phyloP scores from a whole-genome alignment of 2,329 filamentous ascomycete species.

The Paecilomyces sp. region DNA sequence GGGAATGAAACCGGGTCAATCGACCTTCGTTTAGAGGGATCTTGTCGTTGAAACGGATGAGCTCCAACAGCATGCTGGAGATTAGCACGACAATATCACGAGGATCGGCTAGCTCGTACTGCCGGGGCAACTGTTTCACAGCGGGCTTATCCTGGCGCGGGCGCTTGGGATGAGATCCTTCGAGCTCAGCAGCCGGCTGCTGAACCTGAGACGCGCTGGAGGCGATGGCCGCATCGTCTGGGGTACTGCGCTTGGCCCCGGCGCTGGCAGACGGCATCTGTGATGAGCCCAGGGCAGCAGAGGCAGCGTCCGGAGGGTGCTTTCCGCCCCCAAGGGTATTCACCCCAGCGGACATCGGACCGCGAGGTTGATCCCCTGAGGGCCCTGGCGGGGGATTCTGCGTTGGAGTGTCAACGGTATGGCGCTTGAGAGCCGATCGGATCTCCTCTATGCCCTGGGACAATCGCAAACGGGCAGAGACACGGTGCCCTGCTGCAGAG shows the following conservation, averaged over 20 bases:
- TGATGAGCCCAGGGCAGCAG: conserved; percentile 2
- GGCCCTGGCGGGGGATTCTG: conserved; percentile 7
- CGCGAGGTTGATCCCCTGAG: conserved; percentile 25
- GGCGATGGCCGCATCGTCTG: conserved; percentile 2
- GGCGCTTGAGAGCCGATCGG: conserved; percentile 29
- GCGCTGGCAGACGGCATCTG: conserved; percentile 10
- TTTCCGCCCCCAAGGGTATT: conserved; percentile 24
- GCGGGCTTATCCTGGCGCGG: conserved; percentile 37
- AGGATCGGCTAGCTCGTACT: conserved; percentile 74
- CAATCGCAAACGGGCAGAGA: conserved; percentile 16
- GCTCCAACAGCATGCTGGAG: conserved; percentile 88
- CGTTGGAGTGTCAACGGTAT: conserved; percentile 29
- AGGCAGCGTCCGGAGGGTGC: conserved; percentile 5
- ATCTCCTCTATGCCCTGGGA: conserved; percentile 31
- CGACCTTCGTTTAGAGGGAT: conserved; percentile 78
- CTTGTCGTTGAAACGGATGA: conserved; percentile 87
- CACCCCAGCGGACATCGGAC: conserved; percentile 27
- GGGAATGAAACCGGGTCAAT: conserved; percentile 89
- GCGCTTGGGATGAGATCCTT: conserved; percentile 38
- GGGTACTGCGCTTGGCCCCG: conserved; percentile 13
- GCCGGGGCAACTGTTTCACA: conserved; percentile 51
- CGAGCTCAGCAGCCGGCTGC: conserved; percentile 14
- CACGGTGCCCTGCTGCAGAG: background rate
- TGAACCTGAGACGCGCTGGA: conserved; percentile 8
- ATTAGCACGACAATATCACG: conserved; percentile 88